Evolutionary conservation across 2,329 filamentous ascomycete genomes (phyloP).

Genomic region (Proliferodiscus dingleyae): DNA sequence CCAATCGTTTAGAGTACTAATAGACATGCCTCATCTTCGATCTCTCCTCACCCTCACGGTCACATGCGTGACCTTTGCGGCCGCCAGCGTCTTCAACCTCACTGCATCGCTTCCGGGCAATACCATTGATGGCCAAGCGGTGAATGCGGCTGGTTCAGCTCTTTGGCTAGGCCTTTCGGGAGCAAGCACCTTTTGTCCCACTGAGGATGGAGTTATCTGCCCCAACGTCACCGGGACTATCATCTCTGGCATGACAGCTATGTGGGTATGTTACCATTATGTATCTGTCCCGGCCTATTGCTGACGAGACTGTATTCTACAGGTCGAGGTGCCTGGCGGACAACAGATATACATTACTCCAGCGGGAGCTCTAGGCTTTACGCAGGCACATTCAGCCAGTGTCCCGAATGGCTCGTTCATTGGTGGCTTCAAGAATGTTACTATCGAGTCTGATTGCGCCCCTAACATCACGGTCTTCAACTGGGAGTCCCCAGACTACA

Average conservation of each 20-base stretch:
- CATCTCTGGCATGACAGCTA: slow-evolving; percentile 6
- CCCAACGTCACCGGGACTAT: slow-evolving; percentile 12
- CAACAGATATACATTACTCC: slow-evolving; percentile 55
- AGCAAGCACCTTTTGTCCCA: slow-evolving; percentile 46
- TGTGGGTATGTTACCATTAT: slow-evolving; percentile 9
- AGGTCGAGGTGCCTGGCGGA: slow-evolving; percentile 56
- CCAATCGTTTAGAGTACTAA: too few relatives aligned
- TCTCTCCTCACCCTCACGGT: slow-evolving; percentile 1
- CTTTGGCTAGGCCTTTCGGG: slow-evolving; percentile 46
- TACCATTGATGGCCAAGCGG: slow-evolving; percentile 38
- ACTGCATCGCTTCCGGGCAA: slow-evolving; percentile 30
- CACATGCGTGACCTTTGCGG: slow-evolving; percentile 1
- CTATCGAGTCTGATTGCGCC: slow-evolving; percentile 7
- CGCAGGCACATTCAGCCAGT: slow-evolving; percentile 46
- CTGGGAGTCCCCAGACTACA: background rate
- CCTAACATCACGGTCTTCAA: background rate
- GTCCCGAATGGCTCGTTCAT: slow-evolving; percentile 46
- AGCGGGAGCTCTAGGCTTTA: slow-evolving; percentile 51
- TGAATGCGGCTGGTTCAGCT: slow-evolving; percentile 43
- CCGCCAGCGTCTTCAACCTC: slow-evolving; percentile 36
- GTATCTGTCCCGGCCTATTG: background rate
- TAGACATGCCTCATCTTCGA: background rate
- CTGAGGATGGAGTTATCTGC: slow-evolving; percentile 11
- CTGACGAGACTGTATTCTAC: background rate
- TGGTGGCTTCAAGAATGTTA: slow-evolving; percentile 42